Percentiles rank a stretch among this genome's conserved stretches.
phyloP scores from a whole-genome alignment of 208 protist species.

The Wallacemonas sp. region DNA sequence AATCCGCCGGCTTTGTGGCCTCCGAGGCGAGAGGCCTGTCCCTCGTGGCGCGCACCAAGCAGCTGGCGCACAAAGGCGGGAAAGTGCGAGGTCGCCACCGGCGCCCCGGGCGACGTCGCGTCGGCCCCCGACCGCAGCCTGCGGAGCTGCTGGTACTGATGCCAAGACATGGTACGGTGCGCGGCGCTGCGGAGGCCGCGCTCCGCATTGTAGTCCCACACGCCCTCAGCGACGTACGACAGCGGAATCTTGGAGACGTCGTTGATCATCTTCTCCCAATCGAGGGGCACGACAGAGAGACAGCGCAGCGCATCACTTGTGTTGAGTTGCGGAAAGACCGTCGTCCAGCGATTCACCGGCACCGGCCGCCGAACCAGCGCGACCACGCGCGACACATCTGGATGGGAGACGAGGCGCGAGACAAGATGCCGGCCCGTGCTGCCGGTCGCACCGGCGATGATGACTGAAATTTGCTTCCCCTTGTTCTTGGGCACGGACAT shows the following conservation, averaged over 20 bases:
- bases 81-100: neutral
- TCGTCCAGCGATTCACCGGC: slow-evolving; percentile 50
- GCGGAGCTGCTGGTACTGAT: slow-evolving; percentile 15
- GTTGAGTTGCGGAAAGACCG: slow-evolving; percentile 51
- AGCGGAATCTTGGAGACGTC: slow-evolving; percentile 47
- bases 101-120: neutral
- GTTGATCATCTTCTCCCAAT: slow-evolving; percentile 60
- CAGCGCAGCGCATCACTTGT: slow-evolving; percentile 49
- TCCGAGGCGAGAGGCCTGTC: neutral
- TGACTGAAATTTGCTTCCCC: slow-evolving; percentile 53
- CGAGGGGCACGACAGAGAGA: slow-evolving; percentile 60
- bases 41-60: neutral
- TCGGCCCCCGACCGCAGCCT: slow-evolving; percentile 3
- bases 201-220: slow-evolving; percentile 27
- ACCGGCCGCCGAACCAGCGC: slow-evolving; percentile 57
- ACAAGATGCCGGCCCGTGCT: slow-evolving; percentile 63
- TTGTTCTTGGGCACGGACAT: slow-evolving; percentile 28
- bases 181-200: slow-evolving; percentile 1
- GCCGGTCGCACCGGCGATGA: slow-evolving; percentile 64
- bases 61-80: neutral
- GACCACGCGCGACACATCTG: slow-evolving; percentile 57
- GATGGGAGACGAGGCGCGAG: slow-evolving; percentile 61
- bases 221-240: slow-evolving; percentile 47
- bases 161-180: neutral
- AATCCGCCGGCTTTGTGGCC: neutral